Conservation (phyloP, 1,284 basidiomycete species). For the Rhizoctonia solani region DNA sequence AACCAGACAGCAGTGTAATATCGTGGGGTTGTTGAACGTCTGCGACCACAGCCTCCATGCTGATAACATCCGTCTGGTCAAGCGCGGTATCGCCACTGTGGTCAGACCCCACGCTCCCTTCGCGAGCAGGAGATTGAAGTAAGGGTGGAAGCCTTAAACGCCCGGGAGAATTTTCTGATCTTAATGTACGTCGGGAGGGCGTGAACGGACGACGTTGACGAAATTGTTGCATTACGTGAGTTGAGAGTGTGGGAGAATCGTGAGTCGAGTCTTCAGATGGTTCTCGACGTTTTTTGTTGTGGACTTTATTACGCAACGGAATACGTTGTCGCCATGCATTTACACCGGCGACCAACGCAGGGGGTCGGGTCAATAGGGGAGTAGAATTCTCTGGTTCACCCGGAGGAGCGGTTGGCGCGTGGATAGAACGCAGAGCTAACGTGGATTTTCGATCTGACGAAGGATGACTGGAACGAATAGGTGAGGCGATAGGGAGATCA, state of each 20-base stretch:
- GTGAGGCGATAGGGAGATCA: neutral
- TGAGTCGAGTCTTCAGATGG: neutral
- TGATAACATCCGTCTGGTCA: constrained; percentile 31
- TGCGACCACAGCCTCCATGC: constrained; percentile 33
- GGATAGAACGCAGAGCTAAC: neutral
- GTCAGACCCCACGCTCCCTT: constrained; percentile 23
- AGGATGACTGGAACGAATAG: neutral
- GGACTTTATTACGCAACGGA: constrained; percentile 22
- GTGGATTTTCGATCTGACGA: constrained; percentile 6
- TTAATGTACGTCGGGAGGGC: constrained; percentile 19
- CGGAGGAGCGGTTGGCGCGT: neutral
- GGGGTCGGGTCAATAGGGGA: neutral
- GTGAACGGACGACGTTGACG: constrained; percentile 4
- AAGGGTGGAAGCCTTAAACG: constrained; percentile 31
- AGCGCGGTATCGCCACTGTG: constrained; percentile 33
- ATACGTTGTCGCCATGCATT: constrained; percentile 32
- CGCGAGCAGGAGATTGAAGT: constrained; percentile 31
- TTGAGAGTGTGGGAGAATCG: neutral
- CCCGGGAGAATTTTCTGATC: constrained; percentile 26
- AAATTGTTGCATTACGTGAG: constrained; percentile 18
- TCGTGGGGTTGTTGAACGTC: constrained; percentile 27
- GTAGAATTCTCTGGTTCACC: constrained; percentile 6
- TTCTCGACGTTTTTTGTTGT: neutral
- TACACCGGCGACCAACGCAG: constrained; percentile 29
- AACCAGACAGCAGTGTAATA: neutral